A percentile compares a stretch with the other conserved stretches of the same genome.
Evolutionary conservation across 2,329 filamentous ascomycete species (phyloP).

Genomic region (Gaeumannomyces tritici): DNA sequence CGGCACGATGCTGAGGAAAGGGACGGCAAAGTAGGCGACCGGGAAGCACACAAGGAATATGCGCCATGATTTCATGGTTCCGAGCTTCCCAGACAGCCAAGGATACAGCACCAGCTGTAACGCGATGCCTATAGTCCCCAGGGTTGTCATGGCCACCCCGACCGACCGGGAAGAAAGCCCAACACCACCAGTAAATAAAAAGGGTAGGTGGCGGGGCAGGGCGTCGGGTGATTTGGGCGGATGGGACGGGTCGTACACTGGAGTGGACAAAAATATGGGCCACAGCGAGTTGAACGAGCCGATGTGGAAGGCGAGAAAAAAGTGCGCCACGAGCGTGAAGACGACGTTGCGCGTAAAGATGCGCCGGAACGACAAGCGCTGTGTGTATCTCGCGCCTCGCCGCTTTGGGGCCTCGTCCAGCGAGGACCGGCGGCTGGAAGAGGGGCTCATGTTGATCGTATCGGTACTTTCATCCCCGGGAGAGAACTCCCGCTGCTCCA

Average conservation of each 20-base stretch:
- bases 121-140: slow-evolving; percentile 66
- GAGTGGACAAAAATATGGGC: slow-evolving; percentile 68
- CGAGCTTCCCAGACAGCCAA: slow-evolving; percentile 52
- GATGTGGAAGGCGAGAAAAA: slow-evolving; percentile 62
- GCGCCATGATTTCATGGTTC: slow-evolving; percentile 59
- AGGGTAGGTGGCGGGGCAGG: slow-evolving; percentile 33
- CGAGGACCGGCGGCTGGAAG: slow-evolving; percentile 2
- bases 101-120: slow-evolving; percentile 68
- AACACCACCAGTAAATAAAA: slow-evolving; percentile 64
- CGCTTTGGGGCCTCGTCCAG: not conserved
- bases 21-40: slow-evolving; percentile 57
- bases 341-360: slow-evolving; percentile 47
- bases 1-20: slow-evolving; percentile 62
- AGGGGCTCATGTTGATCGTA: slow-evolving; percentile 19
- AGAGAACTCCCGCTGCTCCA: slow-evolving; percentile 14
- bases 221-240: slow-evolving; percentile 18
- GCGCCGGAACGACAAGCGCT: slow-evolving; percentile 38
- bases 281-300: slow-evolving; percentile 69
- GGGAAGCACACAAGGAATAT: slow-evolving; percentile 63
- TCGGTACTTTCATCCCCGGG: slow-evolving; percentile 15
- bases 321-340: slow-evolving; percentile 52
- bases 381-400: slow-evolving; percentile 28
- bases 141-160: slow-evolving; percentile 67
- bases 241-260: slow-evolving; percentile 39
- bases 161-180: slow-evolving; percentile 63